These are phyloP conservation scores for Fusarium nodosum DNA, from an alignment of 2,329 filamentous ascomycete genomes.

Conservation along the genomic window DNA sequence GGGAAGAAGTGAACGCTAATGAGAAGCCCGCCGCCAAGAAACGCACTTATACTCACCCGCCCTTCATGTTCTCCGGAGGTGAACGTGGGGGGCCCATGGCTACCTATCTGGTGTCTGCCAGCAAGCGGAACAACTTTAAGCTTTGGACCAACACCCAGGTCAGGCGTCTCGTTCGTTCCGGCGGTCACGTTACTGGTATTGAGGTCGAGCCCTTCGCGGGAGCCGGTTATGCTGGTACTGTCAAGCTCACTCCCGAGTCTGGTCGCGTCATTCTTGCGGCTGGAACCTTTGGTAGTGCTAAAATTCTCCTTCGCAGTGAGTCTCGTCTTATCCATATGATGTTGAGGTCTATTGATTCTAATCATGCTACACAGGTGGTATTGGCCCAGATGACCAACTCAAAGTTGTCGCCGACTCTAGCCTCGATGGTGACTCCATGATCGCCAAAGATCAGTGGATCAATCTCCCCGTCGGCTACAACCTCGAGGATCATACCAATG, in stretches of 20 bases:
- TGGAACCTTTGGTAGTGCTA: slow-evolving; percentile 19
- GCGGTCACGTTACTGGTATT: slow-evolving; percentile 10
- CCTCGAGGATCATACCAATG: slow-evolving; percentile 23
- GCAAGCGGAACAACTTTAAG: slow-evolving; percentile 11
- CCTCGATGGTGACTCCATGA: slow-evolving; percentile 15
- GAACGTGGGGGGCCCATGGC: slow-evolving; percentile 14
- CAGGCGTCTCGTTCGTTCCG: slow-evolving; percentile 15
- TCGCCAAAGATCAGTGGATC: slow-evolving; percentile 16
- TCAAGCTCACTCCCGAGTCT: slow-evolving; percentile 23
- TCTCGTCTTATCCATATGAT: not conserved
- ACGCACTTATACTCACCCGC: slow-evolving; percentile 15
- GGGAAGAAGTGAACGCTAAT: slow-evolving; percentile 8
- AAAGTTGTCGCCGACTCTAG: slow-evolving; percentile 8
- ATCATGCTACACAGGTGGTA: slow-evolving; percentile 2
- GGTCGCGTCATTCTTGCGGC: slow-evolving; percentile 19
- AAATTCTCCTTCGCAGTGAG: slow-evolving; percentile 23
- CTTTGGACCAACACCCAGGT: slow-evolving; percentile 25
- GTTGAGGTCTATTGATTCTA: not conserved
- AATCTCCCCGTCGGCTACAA: slow-evolving; percentile 23
- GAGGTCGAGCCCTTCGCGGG: slow-evolving; percentile 19
- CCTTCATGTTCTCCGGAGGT: slow-evolving; percentile 12
- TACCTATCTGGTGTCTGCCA: slow-evolving; percentile 22
- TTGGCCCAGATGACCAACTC: slow-evolving; percentile 21
- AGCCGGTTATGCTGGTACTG: slow-evolving; percentile 10
- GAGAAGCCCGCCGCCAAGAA: slow-evolving; percentile 1